phyloP scores from a whole-genome alignment of 148 eudicot species.

The Dysphania ambrosioides region DNA sequence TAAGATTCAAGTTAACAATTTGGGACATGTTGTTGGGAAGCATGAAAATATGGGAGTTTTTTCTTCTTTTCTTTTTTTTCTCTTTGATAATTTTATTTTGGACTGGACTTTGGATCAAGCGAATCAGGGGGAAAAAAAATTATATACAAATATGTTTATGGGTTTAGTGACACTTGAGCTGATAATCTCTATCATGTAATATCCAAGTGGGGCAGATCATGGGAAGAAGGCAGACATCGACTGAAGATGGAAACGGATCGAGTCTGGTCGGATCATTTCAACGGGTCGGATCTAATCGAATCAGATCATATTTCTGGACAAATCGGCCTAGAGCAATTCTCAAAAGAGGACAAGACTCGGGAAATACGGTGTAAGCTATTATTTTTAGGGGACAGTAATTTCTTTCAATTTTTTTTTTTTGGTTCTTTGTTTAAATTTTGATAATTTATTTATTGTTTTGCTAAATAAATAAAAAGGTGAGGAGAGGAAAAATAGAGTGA shows the following conservation, averaged over 20 bases:
- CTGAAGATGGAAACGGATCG: too few species aligned
- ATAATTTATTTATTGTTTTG: slow-evolving; percentile 60
- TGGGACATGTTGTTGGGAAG: slow-evolving; percentile 24
- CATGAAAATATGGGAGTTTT: slow-evolving; percentile 7
- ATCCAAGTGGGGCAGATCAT: slow-evolving; percentile 19
- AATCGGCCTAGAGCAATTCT: slow-evolving; percentile 9
- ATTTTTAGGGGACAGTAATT: slow-evolving; percentile 32
- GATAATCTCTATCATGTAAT: slow-evolving; percentile 10
- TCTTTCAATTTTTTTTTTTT: slow-evolving; percentile 5
- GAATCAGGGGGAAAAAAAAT: not conserved
- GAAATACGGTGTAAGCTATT: slow-evolving; percentile 29
- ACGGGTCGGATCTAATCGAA: slow-evolving; percentile 10
- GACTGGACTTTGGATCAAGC: slow-evolving; percentile 26
- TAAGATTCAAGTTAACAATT: too few species aligned
- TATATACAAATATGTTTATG: not conserved
- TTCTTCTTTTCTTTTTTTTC: slow-evolving; percentile 6
- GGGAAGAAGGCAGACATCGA: not conserved
- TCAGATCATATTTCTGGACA: too few species aligned
- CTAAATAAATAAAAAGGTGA: slow-evolving; percentile 39
- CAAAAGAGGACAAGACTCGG: slow-evolving; percentile 17
- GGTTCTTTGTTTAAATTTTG: slow-evolving; percentile 10
- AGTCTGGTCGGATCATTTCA: too few species aligned
- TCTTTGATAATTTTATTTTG: not conserved
- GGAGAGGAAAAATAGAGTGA: slow-evolving; percentile 19
- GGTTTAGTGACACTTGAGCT: slow-evolving; percentile 18